Base-by-base conservation (phyloP, 805 yeast genomes). In the Wickerhamiella shivajii region DNA sequence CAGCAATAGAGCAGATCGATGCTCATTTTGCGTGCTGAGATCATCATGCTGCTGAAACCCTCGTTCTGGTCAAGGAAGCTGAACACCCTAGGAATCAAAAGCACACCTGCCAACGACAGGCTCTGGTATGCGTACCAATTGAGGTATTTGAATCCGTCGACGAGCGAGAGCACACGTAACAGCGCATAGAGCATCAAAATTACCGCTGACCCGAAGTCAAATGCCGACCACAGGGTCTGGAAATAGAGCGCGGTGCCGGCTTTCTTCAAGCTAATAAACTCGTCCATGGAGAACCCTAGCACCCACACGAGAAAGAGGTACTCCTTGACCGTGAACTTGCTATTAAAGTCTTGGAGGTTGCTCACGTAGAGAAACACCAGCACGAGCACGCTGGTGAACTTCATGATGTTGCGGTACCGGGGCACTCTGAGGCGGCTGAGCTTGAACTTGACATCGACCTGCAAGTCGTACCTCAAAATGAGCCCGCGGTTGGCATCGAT, bases 211-310 rank as follows among this genome's bases (percentile, higher is more conserved):
- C 56, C 44, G 25, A 64, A 52, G 41, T 69, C 75, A 36, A 67
- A 51, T 38, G 64, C 53, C 26, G 66, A 66, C 75, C 75, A 69
- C n/a, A 69, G 50, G 13, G 69, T 61, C 43, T 64, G 56, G 33
- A 59, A 63, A 39, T 66, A 57, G 14, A 66, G 62, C 23, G 53
- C 54, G 39, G 53, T 56, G 34, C 71, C 69, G 6, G 68, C 66
- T 30, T 59, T 61, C 12, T 49, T 45, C 23, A 66, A 44, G 34
- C 63, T 67, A 30, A 59, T 49, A 12, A 64, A 31, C 39, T 66
- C 65, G 38, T 68, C 74, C 25, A 66, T 45, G 28, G 64, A 63
- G 43, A 64, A 63, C 31, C 66, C 67, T 16, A 67, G 37, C 2
- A 64, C 62, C 49, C 69, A 53, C 4, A 59, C 16, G 58, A 67